Evolutionary conservation across 2,329 filamentous ascomycete species (phyloP).

Genomic region (Pseudovirgaria hyperparasitica): DNA sequence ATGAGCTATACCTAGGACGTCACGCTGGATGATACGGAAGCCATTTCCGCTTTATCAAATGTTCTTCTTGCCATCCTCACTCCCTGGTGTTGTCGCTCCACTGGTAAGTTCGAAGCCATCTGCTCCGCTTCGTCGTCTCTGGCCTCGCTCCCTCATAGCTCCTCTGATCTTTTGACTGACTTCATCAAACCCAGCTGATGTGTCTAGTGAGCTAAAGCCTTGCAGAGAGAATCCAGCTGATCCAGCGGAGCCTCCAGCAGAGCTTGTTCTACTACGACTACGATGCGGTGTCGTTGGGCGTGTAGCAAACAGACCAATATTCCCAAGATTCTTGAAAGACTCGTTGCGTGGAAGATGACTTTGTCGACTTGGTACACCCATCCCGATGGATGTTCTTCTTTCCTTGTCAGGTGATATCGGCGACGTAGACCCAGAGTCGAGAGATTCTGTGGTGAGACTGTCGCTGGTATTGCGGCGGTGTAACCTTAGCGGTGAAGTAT

Average conservation of each 20-base stretch:
- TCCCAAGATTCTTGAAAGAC: conserved; percentile 81
- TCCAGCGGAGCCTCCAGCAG: conserved; percentile 41
- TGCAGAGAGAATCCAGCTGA: conserved; percentile 52
- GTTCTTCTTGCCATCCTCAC: conserved; percentile 5
- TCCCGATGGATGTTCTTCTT: conserved; percentile 3
- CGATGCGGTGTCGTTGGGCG: conserved; percentile 70
- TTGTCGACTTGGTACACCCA: conserved; percentile 2
- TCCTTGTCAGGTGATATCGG: no score
- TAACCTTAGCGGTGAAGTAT: conserved; percentile 10
- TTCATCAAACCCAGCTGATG: conserved; percentile 63
- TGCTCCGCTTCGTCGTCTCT: conserved; percentile 39
- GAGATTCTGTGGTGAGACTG: background rate
- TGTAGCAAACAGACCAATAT: conserved; percentile 81
- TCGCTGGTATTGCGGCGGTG: conserved; percentile 10
- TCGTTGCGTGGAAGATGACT: conserved; percentile 62
- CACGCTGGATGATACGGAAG: no score
- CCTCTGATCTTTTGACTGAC: conserved; percentile 73
- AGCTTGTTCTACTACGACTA: conserved; percentile 53
- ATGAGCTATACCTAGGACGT: no score
- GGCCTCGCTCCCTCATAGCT: conserved; percentile 69
- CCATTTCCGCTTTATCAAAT: conserved; percentile 6
- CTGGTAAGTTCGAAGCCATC: conserved; percentile 11
- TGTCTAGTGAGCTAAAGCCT: conserved; percentile 54
- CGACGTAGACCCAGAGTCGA: conserved; percentile 3
- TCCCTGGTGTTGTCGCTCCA: conserved; percentile 13